phyloP scores from a whole-genome alignment of 257 asterid genomes.

The Rauvolfia tetraphylla region DNA sequence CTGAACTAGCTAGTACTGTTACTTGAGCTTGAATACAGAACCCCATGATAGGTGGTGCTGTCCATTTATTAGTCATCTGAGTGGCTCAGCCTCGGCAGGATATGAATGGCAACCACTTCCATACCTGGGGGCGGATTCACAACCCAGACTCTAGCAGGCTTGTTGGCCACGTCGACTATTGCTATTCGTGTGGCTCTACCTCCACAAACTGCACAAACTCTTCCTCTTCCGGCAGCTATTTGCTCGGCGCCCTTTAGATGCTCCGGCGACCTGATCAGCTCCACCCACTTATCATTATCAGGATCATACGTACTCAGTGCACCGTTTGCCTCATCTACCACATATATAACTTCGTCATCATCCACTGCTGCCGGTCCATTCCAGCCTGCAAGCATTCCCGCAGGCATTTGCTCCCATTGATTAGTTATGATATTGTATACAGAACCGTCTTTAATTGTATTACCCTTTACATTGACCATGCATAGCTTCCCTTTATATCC shows the following conservation, averaged over 20 bases:
- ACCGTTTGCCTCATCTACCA: constrained; percentile 53
- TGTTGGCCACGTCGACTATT: constrained; percentile 44
- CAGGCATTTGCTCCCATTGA: constrained; percentile 56
- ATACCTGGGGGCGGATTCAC: constrained; percentile 47
- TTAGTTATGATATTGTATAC: constrained; percentile 31
- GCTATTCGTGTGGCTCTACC: constrained; percentile 32
- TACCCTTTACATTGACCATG: constrained; percentile 70
- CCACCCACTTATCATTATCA: constrained; percentile 56
- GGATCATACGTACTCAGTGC: constrained; percentile 40
- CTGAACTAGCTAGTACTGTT: background rate
- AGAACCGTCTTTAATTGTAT: constrained; percentile 42
- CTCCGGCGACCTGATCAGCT: constrained; percentile 38
- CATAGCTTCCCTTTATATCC: constrained; percentile 54
- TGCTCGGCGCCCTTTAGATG: constrained; percentile 56
- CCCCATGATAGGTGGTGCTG: too few species aligned
- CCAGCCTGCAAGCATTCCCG: constrained; percentile 72
- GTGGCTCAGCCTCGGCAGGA: constrained; percentile 59
- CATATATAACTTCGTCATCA: constrained; percentile 41
- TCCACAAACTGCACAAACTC: constrained; percentile 49
- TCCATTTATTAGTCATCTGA: constrained; percentile 9
- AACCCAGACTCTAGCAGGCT: constrained; percentile 41
- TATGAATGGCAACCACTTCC: constrained; percentile 60
- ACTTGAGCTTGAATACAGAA: background rate
- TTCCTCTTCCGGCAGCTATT: constrained; percentile 48
- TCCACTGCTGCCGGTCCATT: constrained; percentile 49